Base-by-base conservation (phyloP, 306 rosid species). In the Castanospermum australe region DNA sequence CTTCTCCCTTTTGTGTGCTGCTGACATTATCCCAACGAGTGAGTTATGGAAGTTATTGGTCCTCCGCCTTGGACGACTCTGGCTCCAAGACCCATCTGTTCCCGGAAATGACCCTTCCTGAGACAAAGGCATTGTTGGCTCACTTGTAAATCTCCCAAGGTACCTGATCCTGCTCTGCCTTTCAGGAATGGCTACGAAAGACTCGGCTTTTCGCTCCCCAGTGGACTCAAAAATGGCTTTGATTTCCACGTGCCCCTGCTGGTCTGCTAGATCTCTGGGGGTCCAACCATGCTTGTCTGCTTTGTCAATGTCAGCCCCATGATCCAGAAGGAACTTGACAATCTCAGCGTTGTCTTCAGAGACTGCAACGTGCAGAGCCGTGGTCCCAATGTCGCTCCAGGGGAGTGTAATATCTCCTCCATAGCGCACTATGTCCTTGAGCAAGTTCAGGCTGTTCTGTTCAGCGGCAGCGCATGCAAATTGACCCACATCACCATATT, bases 331-430 rank as follows among this genome's bases (percentile, higher is more conserved):
- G 77, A 78, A 91, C 25, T 83, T 84, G 20, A 90, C 98, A 1
- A 90, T 83, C 52, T 88, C 93, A 36, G 55, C 57, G 21, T 90
- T 91, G 79, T 71, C 96, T 62, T 93, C 98, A 0, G 89, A 82
- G 5, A 95, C 98, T 1, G 99, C 98, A 42, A 87, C 85, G 11
- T 95, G 97, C 50, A 93, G 90, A 25, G 97, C 97, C 0, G 99
- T 91, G 69, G 45, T 67, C 64, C 96, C 98, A 14, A 5, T 5
- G 15, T 59, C 83, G 74, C 3, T 48, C 24, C 9, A 86, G 9
- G 88, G 66, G 28, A 68, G 60, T 5, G 90, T 85, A 82, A 95
- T 71, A 47, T 95, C 90, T 35, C 98, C 98, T 5, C 98, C 91
- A 8, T 72, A 74, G 8, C 73, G 86, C 55, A 56, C 35, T 32